Base-by-base conservation (phyloP, 805 yeast genomes). In the Saccharomycopsis sp. region DNA sequence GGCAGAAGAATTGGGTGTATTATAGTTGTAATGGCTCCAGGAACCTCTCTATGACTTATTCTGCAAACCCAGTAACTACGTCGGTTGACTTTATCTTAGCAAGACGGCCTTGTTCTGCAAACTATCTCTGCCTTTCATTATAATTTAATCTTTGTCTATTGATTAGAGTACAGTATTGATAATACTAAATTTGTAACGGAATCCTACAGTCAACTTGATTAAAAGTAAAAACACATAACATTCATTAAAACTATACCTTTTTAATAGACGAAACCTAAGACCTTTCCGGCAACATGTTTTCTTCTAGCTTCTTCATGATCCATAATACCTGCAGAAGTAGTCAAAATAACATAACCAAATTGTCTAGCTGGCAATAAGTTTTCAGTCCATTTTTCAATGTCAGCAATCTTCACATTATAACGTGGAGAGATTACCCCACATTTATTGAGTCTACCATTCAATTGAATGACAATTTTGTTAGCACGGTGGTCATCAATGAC, bases 291-390 rank as follows among this genome's bases (percentile, higher is more conserved):
- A 59, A 88, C 96, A 76, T 88, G 96, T 84, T 88, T 89, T 80
- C 96, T 83, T 81, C 95, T 85, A 63, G 97, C 97, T 76, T 88
- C 96, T 78, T 89, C 96, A 77, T 88, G 97, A 79, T 89, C 96
- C 95, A 88, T 87, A 62, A 88, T 88, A 75, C 97, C 97, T 60
- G 96, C 96, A 61, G 96, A 89, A 60, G 97, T 88, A 72, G 97
- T 89, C 67, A 88, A 79, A 70, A 88, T 84, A 64, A 88, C 88
- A 81, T 70, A 87, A 74, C 97, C 97, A 64, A 88, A 89, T 74
- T 88, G 97, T 82, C 97, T 86, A 56, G 97, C 95, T 69, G 97
- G 97, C 65, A 88, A 76, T 66, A 88, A 80, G 84, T 88, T 86
- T 69, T 80, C 94, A 59, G 95, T 86, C 97, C 97, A 88, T 74